A percentile compares a stretch with the other conserved stretches of the same genome.
Conservation (phyloP, 495 filamentous ascomycete genomes). For the Acidiella bohemica region DNA sequence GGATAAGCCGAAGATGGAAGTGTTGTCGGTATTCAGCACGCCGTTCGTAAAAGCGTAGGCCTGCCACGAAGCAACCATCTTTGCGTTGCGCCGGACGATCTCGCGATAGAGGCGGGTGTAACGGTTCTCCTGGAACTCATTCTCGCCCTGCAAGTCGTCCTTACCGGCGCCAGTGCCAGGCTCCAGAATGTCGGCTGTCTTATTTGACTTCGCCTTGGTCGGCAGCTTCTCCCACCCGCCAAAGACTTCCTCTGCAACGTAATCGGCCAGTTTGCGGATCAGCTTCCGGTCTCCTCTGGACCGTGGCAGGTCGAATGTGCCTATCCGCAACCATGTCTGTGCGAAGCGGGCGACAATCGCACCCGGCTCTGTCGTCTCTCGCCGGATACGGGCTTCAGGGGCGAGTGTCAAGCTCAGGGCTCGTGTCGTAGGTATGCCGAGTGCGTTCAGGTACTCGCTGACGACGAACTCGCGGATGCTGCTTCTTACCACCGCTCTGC, state of each 20-base stretch:
- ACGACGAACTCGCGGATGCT: constrained; percentile 91
- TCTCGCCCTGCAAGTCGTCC: constrained; percentile 46
- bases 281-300: constrained; percentile 65
- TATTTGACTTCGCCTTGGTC: constrained; percentile 36
- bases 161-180: constrained; percentile 38
- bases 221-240: constrained; percentile 72
- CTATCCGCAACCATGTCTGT: constrained; percentile 80
- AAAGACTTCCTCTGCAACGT: constrained; percentile 74
- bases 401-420: constrained; percentile 69
- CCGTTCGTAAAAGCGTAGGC: constrained; percentile 97
- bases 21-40: constrained; percentile 94
- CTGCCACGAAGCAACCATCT: constrained; percentile 87
- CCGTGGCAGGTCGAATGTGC: constrained; percentile 81
- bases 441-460: constrained; percentile 65
- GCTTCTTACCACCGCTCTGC: constrained; percentile 79
- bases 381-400: constrained; percentile 54
- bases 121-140: constrained; percentile 50
- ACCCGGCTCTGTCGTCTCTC: constrained; percentile 82
- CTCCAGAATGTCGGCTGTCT: constrained; percentile 29
- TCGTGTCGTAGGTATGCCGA: constrained; percentile 73
- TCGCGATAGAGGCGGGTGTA: constrained; percentile 80
- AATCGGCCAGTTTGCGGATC: constrained; percentile 60
- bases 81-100: constrained; percentile 71
- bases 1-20: constrained; percentile 71
- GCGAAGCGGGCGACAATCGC: constrained; percentile 87